Evolutionary conservation across 305 asterid genomes (phyloP), one percentile per base, ranked within the genome.

Genomic region (Stenogyne calaminthoides): DNA sequence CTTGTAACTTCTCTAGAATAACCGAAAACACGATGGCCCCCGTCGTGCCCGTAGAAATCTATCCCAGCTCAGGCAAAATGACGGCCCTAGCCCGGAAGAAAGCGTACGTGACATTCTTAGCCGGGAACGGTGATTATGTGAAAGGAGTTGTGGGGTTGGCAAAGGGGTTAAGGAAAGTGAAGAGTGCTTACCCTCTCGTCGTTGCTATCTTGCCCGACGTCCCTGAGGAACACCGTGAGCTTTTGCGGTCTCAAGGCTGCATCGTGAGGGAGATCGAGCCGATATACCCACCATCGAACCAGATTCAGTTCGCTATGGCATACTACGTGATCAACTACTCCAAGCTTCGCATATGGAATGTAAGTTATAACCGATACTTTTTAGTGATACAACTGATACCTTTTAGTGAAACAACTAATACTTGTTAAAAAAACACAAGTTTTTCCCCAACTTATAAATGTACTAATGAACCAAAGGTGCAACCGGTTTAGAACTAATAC

Each of bases 251-350:
- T 7, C 82, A 81, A 36, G 85, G 85, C 9, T 81, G 85, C 80
- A 67, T 81, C 27, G 78, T 81, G 5, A 55, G 49, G 72, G 85
- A 81, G 75, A 81, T 81, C 22, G 82, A 29, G 42, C 82, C 85
- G 0, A 81, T 81, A 0, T 71, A 77, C 18, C 85, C 85, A 29
- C 85, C 82, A 0, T 70, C 67, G 22, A 70, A 74, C 54, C 77
- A 76, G 46, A 69, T 80, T 69, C 79, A 76, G 15, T 80, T 76
- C n/a, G 76, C 84, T 54, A 81, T 81, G 82, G 85, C 82, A 1
- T 81, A 81, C 59, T 81, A 77, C 37, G 85, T 81, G 6, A 77
- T 81, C 80, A 81, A 81, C 71, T 81, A 81, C 75, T 81, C 85
- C 76, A 81, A 81, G 57, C 82, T 81, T 9, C 85, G 82, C 6